These are phyloP conservation scores for Tetracladium setigerum DNA, from an alignment of 495 filamentous ascomycete genomes.

Conservation along the genomic window DNA sequence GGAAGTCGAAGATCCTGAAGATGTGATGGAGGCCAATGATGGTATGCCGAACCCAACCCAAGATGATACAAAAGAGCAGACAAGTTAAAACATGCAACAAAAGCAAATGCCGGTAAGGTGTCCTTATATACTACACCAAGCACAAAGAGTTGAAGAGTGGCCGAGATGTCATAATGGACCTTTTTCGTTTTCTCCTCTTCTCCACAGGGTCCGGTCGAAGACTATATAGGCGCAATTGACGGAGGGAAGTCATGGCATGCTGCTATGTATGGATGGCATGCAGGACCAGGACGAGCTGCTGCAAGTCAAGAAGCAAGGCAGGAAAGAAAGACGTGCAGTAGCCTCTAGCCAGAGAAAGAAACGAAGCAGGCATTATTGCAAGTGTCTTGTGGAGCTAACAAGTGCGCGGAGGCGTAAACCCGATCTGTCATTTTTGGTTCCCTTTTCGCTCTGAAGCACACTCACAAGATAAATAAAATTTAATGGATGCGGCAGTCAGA, in stretches of 20 bases:
- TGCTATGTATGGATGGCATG: neutral
- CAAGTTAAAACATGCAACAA: too few species aligned
- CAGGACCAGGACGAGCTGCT: conserved; percentile 5
- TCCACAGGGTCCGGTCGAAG: conserved; percentile 11
- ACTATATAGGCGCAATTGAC: conserved; percentile 15
- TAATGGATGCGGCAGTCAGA: too few species aligned
- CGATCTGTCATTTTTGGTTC: conserved; percentile 18
- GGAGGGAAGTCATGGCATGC: too few species aligned
- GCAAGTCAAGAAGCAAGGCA: conserved; percentile 4
- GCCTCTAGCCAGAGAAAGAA: neutral
- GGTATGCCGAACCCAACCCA: too few species aligned
- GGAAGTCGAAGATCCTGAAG: too few species aligned
- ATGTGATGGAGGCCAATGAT: too few species aligned
- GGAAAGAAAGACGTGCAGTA: conserved; percentile 1
- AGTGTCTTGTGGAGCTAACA: too few species aligned
- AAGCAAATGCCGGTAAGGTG: neutral
- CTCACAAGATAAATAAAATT: too few species aligned
- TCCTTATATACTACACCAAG: conserved; percentile 9
- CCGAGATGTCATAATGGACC: conserved; percentile 19
- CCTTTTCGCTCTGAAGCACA: too few species aligned
- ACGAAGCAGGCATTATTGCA: too few species aligned
- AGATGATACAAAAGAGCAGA: too few species aligned
- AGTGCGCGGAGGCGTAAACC: conserved; percentile 16
- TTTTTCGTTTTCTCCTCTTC: neutral
- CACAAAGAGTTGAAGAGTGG: conserved; percentile 2